Evolutionary conservation across 345 rosid genomes (phyloP).

Genomic region (Eucalyptus pauciflora): DNA sequence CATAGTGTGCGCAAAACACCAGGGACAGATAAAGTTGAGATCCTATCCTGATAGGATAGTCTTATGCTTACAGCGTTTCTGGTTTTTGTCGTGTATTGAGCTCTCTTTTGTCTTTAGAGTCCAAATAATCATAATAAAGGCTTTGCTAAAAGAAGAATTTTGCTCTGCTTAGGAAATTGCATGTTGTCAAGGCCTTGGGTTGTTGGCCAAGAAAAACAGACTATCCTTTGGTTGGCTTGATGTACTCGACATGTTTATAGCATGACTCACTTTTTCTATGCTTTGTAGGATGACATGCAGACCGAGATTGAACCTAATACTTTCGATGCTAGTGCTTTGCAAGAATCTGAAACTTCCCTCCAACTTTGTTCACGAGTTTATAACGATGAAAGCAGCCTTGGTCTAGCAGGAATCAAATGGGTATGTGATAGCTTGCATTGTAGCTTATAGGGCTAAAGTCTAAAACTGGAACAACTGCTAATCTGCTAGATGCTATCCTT

Average conservation of each 20-base stretch:
- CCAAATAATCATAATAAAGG: not conserved
- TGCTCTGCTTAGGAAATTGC: not conserved
- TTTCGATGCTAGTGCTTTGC: conserved; percentile 12
- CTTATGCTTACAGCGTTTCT: not conserved
- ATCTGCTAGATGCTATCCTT: not conserved
- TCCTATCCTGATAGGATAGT: not conserved
- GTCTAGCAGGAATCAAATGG: conserved; percentile 88
- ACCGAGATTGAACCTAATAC: conserved; percentile 19
- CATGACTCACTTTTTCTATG: not conserved
- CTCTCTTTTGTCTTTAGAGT: not conserved
- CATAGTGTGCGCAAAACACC: not conserved
- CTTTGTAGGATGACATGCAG: conserved; percentile 7
- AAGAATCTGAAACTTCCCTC: conserved; percentile 30
- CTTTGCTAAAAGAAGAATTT: not conserved
- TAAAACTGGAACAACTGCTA: not conserved
- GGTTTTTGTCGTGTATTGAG: not conserved
- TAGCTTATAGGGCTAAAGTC: not conserved
- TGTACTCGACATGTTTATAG: not conserved
- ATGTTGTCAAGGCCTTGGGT: not conserved
- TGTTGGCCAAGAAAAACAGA: not conserved
- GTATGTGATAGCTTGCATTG: conserved; percentile 10
- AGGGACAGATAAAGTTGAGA: not conserved
- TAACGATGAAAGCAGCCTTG: conserved; percentile 75
- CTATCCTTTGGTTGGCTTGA: not conserved
- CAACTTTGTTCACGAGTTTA: conserved; percentile 21